Conservation (phyloP, 177 flowering plant genomes). For the Telopea speciosissima region DNA sequence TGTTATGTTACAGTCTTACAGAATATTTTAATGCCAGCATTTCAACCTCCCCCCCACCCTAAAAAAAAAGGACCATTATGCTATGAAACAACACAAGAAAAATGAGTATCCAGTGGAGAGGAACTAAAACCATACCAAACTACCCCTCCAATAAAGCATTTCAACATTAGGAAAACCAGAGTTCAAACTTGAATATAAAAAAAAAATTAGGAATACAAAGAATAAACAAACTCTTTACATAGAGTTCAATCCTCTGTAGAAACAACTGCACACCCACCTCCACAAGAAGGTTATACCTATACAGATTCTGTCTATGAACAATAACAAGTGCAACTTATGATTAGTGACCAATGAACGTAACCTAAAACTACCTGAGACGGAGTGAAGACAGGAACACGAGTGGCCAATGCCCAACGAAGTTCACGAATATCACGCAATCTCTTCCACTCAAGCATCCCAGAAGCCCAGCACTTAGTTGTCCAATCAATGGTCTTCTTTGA, state of each 20-base stretch:
- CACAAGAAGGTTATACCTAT: not conserved
- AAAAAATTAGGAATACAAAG: no score
- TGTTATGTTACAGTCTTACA: no score
- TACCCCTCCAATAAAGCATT: no score
- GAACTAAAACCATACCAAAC: not conserved
- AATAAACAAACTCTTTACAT: no score
- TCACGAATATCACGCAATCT: constrained; percentile 94
- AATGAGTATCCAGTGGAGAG: not conserved
- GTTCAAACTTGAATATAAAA: no score
- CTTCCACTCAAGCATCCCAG: constrained; percentile 97
- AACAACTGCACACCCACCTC: not conserved
- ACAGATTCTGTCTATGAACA: not conserved
- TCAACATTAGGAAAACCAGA: no score
- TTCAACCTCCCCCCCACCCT: not conserved
- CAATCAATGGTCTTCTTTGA: constrained; percentile 87
- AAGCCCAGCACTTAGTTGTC: constrained; percentile 89
- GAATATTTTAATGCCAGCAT: no score
- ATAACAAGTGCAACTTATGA: not conserved
- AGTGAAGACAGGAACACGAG: constrained; percentile 89
- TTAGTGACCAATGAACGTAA: not conserved
- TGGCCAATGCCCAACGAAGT: constrained; percentile 90
- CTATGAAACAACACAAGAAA: not conserved
- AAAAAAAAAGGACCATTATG: not conserved
- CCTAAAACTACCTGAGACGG: constrained; percentile 62
- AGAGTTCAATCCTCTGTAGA: not conserved